Evolutionary conservation across 768 basidiomycete genomes (phyloP).

Genomic region (Mrakia gelida): DNA sequence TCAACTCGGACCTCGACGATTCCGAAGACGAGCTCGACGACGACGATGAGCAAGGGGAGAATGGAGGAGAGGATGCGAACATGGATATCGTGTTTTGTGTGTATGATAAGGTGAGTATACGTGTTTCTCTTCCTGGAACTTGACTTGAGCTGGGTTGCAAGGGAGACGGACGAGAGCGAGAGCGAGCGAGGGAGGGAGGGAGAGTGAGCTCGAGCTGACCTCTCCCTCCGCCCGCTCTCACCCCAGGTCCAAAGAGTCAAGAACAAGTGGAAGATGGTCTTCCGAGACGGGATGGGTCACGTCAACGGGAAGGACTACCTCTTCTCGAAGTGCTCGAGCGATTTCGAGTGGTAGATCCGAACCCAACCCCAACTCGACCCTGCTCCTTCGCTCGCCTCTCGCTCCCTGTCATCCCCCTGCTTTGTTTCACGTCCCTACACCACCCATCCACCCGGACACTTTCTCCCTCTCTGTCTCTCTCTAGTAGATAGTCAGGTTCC

Average conservation of each 20-base stretch:
- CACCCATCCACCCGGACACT: too few relatives aligned
- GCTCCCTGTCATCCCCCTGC: too few relatives aligned
- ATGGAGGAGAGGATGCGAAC: constrained; percentile 67
- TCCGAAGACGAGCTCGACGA: constrained; percentile 66
- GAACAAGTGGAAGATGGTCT: constrained; percentile 98
- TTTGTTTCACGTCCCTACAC: too few relatives aligned
- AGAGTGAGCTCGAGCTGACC: neutral
- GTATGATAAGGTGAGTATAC: constrained; percentile 78
- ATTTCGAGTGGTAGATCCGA: constrained; percentile 40
- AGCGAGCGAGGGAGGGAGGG: neutral
- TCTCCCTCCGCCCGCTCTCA: neutral
- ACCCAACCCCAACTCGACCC: too few relatives aligned
- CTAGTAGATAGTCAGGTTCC: too few relatives aligned
- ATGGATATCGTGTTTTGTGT: constrained; percentile 96
- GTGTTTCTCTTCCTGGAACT: neutral
- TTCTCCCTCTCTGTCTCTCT: too few relatives aligned
- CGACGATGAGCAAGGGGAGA: constrained; percentile 52
- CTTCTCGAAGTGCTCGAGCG: constrained; percentile 80
- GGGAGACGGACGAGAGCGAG: neutral
- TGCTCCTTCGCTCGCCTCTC: too few relatives aligned
- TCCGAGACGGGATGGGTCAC: constrained; percentile 97
- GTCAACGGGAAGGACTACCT: constrained; percentile 96
- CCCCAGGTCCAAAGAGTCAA: constrained; percentile 95
- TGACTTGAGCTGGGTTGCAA: neutral
- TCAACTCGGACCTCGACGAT: constrained; percentile 95